These are phyloP conservation scores for Trichoderma parareesei DNA, from an alignment of 495 filamentous ascomycete species.

Conservation along the genomic window DNA sequence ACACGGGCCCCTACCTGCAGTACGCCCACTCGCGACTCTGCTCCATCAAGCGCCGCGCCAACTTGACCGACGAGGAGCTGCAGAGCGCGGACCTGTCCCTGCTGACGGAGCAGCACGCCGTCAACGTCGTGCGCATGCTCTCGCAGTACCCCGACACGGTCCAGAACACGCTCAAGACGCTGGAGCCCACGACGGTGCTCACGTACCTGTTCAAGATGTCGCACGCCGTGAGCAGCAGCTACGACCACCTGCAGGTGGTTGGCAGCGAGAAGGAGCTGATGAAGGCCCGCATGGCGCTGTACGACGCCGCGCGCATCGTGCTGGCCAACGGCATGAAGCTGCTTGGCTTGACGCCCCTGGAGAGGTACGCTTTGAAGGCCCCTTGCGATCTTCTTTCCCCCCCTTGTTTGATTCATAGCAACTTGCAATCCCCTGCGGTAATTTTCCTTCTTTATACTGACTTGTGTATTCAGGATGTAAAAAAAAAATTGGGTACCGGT, in stretches of 20 bases:
- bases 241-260: constrained; percentile 72
- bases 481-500: not conserved
- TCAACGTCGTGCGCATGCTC: constrained; percentile 52
- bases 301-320: constrained; percentile 68
- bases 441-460: not conserved
- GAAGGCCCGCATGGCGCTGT: constrained; percentile 74
- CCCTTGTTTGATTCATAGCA: too few relatives aligned
- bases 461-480: not conserved
- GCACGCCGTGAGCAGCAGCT: constrained; percentile 72
- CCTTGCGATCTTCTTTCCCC: too few relatives aligned
- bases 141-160: constrained; percentile 59
- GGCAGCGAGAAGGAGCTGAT: constrained; percentile 63
- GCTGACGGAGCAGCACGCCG: constrained; percentile 50
- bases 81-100: constrained; percentile 47
- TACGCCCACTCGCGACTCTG: constrained; percentile 60
- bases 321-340: constrained; percentile 78
- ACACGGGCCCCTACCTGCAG: constrained; percentile 63
- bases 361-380: constrained; percentile 31
- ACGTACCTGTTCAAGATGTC: constrained; percentile 87
- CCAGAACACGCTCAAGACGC: constrained; percentile 53
- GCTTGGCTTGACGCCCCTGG: constrained; percentile 69
- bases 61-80: constrained; percentile 45
- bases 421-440: not conserved
- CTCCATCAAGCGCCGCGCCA: constrained; percentile 49
- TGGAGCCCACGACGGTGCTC: constrained; percentile 60